Conservation (phyloP, 2,329 filamentous ascomycete genomes). For the Polychaeton citri region DNA sequence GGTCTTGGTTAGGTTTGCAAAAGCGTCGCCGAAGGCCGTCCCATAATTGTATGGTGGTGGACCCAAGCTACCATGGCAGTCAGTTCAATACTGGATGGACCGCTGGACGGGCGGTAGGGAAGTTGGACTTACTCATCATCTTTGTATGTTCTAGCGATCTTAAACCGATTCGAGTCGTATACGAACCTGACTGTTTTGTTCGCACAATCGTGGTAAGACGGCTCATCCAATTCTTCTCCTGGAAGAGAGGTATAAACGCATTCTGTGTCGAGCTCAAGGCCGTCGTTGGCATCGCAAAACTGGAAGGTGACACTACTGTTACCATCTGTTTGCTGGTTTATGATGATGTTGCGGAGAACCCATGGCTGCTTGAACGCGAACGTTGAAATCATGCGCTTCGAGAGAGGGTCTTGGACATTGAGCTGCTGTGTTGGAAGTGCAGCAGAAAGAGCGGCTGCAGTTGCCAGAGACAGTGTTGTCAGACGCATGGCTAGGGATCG, state of each 20-base stretch:
- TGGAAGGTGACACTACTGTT: slow-evolving; percentile 12
- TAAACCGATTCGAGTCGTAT: slow-evolving; percentile 7
- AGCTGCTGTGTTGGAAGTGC: background rate
- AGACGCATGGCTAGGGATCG: background rate
- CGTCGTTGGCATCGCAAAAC: slow-evolving; percentile 15
- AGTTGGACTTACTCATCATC: slow-evolving; percentile 12
- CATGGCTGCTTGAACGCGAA: slow-evolving; percentile 6
- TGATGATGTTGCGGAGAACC: slow-evolving; percentile 10
- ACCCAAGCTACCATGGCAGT: slow-evolving; percentile 6
- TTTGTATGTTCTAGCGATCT: slow-evolving; percentile 10
- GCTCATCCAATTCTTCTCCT: slow-evolving; percentile 5
- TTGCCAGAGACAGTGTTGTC: background rate
- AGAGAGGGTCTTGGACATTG: background rate
- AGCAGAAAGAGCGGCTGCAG: background rate
- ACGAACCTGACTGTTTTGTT: slow-evolving; percentile 11
- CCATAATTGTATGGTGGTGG: slow-evolving; percentile 8
- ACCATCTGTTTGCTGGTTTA: slow-evolving; percentile 7
- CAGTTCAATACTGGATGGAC: no score
- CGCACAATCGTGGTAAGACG: slow-evolving; percentile 10
- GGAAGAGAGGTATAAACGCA: slow-evolving; percentile 6
- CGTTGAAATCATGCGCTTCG: background rate
- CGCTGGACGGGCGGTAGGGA: no score
- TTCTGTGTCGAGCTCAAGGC: slow-evolving; percentile 12
- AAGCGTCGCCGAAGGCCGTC: slow-evolving; percentile 9
- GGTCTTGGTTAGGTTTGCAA: slow-evolving; percentile 5